Conservation (phyloP, 805 yeast species). For the Ogataea minuta region DNA sequence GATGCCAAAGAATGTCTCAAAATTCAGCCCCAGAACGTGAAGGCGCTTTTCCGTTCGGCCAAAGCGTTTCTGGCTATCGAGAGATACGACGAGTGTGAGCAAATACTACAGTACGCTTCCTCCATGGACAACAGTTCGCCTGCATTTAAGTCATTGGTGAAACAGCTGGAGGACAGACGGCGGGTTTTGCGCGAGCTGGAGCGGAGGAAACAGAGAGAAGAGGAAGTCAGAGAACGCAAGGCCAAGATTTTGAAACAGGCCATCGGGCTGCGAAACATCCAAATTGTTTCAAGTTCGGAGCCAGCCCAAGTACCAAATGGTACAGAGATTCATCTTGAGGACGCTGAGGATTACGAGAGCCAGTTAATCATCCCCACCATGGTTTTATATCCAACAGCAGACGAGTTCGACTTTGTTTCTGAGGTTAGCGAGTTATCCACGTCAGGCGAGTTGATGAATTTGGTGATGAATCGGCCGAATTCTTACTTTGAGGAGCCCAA, state of each 20-base stretch:
- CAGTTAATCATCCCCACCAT: conserved; percentile 80
- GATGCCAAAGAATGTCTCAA: conserved; percentile 75
- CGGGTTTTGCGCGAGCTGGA: conserved; percentile 26
- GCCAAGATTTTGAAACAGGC: conserved; percentile 54
- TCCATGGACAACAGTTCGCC: conserved; percentile 57
- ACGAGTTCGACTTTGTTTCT: conserved; percentile 80
- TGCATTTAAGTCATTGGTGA: conserved; percentile 48
- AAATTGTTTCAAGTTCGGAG: conserved; percentile 45
- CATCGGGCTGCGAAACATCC: conserved; percentile 55
- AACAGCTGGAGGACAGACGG: conserved; percentile 37
- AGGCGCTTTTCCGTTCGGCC: conserved; percentile 84
- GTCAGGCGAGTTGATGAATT: conserved; percentile 57
- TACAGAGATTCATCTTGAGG: conserved; percentile 57
- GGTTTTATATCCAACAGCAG: conserved; percentile 76
- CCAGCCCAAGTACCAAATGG: conserved; percentile 58
- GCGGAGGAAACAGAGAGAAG: conserved; percentile 34
- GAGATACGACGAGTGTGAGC: conserved; percentile 67
- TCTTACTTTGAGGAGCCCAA: conserved; percentile 66
- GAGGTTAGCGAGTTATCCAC: conserved; percentile 72
- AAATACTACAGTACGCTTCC: conserved; percentile 63
- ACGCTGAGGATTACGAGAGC: conserved; percentile 65
- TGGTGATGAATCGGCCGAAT: conserved; percentile 63
- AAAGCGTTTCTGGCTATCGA: conserved; percentile 72
- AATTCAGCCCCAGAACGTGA: conserved; percentile 65
- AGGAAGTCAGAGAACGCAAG: conserved; percentile 41